Base-by-base conservation (phyloP, 2,329 filamentous ascomycete genomes). In the Triangularia verruculosa region DNA sequence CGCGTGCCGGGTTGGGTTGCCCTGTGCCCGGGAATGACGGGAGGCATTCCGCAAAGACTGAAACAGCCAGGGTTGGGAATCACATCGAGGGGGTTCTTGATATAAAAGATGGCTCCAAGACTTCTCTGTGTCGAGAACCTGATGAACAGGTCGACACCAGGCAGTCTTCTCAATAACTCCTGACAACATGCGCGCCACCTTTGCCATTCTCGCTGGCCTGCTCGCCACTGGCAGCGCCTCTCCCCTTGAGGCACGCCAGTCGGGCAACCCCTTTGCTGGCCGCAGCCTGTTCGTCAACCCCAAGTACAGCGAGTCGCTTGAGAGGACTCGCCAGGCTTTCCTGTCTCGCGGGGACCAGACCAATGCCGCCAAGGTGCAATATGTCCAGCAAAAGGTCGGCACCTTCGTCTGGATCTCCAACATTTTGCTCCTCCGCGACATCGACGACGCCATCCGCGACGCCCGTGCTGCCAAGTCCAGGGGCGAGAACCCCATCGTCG, bases 261-360 rank as follows among this genome's bases (percentile, higher is more conserved):
- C 62, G 30, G 61, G 70, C 59, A 78, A 79, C 60, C 77, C 84
- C 0, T 84, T 86, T 69, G 64, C 74, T 0, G 78, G 78, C 62
- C 79, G 78, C 66, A 78, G 75, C 12, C 72, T 85, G 22, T 82
- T 80, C 69, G 77, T 75, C 64, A 80, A 80, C 71, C 75, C 76
- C 11, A 68, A 67, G 20, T 81, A 78, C 70, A 74, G 76, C 15
- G 62, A 62, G 7, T 76, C 79, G 69, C 74, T 81, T 34, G 72
- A 79, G 25, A 63, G 73, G 57, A 79, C 62, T 24, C 62, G 62
- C 39, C 58, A 64, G 58, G 57, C 79, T 9, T 68, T 76, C 62
- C 68, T 70, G 1, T 69, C 74, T 13, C 79, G 79, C 68, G 75
- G 74, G 34, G 78, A 80, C 68, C 59, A 59, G 8, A 65, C 70